Percentiles rank a stretch among this genome's conserved stretches.
These are phyloP conservation scores for Volvox africanus DNA, from an alignment of 139 green algal species.

Conservation along the genomic window DNA sequence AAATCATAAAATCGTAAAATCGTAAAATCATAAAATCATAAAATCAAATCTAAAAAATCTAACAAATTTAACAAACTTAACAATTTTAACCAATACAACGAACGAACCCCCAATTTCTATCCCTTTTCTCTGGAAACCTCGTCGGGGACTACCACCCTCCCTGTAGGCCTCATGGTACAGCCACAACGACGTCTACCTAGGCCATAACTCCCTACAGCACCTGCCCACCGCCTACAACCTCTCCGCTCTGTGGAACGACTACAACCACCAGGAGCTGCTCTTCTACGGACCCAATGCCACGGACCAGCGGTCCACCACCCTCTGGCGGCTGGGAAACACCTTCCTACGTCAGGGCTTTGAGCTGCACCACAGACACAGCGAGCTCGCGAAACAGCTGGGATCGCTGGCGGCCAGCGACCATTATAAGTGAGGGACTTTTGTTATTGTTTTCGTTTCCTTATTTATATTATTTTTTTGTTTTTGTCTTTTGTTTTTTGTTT, in stretches of 20 bases:
- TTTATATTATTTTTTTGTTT: no score
- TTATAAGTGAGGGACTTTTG: slow-evolving; percentile 29
- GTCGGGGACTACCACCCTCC: neutral
- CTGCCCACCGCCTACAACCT: slow-evolving; percentile 40
- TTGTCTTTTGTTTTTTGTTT: no score
- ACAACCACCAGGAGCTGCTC: slow-evolving; percentile 23
- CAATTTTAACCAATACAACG: no score
- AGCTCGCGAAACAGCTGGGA: neutral
- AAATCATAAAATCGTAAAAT: no score
- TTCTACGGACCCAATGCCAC: slow-evolving; percentile 18
- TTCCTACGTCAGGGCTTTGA: slow-evolving; percentile 46
- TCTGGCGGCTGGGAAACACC: slow-evolving; percentile 57
- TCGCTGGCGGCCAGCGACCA: neutral
- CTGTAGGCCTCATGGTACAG: slow-evolving; percentile 1
- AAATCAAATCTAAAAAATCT: no score
- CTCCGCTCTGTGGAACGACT: slow-evolving; percentile 24
- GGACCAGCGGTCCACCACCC: neutral
- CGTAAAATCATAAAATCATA: no score
- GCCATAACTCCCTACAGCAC: neutral
- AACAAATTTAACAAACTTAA: no score
- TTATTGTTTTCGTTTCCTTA: no score
- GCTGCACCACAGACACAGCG: slow-evolving; percentile 26
- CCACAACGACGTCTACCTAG: slow-evolving; percentile 43
- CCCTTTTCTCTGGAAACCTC: neutral
- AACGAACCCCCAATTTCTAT: neutral